Evolutionary conservation across 202 grass and related monocot genomes (phyloP).

Genomic region (Sporobolus alterniflorus): DNA sequence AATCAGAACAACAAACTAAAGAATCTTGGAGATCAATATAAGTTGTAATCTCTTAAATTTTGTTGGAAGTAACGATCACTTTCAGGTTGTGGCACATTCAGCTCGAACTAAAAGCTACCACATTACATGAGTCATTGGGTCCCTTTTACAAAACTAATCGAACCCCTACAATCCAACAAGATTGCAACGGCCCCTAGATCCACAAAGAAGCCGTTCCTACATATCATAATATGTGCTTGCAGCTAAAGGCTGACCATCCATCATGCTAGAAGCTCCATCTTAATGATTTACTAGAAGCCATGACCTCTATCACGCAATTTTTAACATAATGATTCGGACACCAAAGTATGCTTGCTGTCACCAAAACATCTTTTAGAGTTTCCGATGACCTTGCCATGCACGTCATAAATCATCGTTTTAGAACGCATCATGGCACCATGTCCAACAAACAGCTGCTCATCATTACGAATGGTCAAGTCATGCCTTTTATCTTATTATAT

Average conservation of each 20-base stretch:
- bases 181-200: neutral
- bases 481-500: neutral
- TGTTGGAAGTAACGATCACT: constrained; percentile 27
- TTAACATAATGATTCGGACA: constrained; percentile 46
- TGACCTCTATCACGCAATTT: constrained; percentile 27
- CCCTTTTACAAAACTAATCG: constrained; percentile 28
- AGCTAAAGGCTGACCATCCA: constrained; percentile 2
- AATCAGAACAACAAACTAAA: constrained; percentile 4
- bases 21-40: neutral
- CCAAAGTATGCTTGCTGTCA: constrained; percentile 9
- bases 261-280: constrained; percentile 3
- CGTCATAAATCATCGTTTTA: neutral
- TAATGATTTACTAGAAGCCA: constrained; percentile 43
- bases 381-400: constrained; percentile 8
- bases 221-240: constrained; percentile 12
- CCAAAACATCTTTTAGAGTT: constrained; percentile 24
- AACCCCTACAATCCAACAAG: neutral
- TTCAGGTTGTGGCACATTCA: constrained; percentile 9
- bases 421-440: constrained; percentile 21
- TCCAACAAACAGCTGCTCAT: constrained; percentile 24
- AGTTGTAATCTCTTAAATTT: constrained; percentile 7
- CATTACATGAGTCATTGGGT: neutral
- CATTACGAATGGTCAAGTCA: constrained; percentile 20
- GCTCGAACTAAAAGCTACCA: constrained; percentile 5
- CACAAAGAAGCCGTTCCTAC: no score